These are phyloP conservation scores for Wickerhamiella azyma DNA, from an alignment of 805 yeast genomes.

Conservation along the genomic window DNA sequence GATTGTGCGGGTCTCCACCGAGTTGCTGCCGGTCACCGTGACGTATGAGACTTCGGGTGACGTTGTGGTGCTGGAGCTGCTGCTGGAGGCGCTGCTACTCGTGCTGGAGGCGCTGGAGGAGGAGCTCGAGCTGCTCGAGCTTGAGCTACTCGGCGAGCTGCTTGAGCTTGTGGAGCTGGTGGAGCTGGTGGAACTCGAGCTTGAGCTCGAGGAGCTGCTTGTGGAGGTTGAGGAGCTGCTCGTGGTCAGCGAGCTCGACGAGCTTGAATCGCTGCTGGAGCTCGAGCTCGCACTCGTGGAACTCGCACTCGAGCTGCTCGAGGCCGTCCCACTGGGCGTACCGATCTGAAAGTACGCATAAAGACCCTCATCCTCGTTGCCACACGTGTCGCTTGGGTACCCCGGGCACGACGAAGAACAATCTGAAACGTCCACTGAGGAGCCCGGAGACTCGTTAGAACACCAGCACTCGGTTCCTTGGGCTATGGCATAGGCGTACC, in stretches of 20 bases:
- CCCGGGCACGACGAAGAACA: constrained; percentile 35
- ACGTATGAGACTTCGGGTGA: constrained; percentile 17
- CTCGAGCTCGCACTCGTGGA: constrained; percentile 13
- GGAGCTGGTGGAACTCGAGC: constrained; percentile 1
- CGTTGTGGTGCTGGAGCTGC: neutral
- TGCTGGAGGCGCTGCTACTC: neutral
- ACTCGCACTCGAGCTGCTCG: constrained; percentile 11
- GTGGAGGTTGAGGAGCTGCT: constrained; percentile 1
- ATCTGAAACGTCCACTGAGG: constrained; percentile 24
- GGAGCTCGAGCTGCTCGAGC: neutral
- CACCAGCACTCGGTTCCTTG: constrained; percentile 49
- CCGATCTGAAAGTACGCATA: constrained; percentile 40
- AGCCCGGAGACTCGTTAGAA: constrained; percentile 37
- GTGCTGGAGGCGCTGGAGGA: constrained; percentile 6
- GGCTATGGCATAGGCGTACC: constrained; percentile 40
- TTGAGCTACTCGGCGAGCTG: constrained; percentile 6
- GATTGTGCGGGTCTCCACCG: constrained; percentile 15
- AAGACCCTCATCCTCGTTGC: constrained; percentile 30
- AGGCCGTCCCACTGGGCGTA: constrained; percentile 24
- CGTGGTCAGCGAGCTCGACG: neutral
- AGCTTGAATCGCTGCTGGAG: constrained; percentile 11
- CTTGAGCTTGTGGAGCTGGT: constrained; percentile 3
- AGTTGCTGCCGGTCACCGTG: constrained; percentile 18
- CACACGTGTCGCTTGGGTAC: constrained; percentile 32
- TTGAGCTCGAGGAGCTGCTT: neutral